phyloP scores from a whole-genome alignment of 768 basidiomycete genomes.

The Terana coerulea region DNA sequence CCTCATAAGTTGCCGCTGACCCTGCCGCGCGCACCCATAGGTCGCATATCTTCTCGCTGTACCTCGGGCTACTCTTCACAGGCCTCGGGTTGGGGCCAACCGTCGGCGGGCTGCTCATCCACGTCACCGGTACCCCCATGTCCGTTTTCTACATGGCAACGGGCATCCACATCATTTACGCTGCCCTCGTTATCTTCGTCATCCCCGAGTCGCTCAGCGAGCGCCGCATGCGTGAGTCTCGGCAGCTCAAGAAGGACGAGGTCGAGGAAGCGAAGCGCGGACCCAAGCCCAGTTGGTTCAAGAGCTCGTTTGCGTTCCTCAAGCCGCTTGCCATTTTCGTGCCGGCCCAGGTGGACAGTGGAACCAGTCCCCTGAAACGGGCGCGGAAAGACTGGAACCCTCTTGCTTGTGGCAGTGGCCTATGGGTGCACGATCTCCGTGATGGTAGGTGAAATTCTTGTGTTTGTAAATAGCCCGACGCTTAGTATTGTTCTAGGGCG shows the following conservation, averaged over 20 bases:
- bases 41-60: slow-evolving; percentile 61
- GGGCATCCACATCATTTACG: slow-evolving; percentile 45
- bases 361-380: slow-evolving; percentile 36
- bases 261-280: slow-evolving; percentile 22
- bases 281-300: slow-evolving; percentile 29
- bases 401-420: slow-evolving; percentile 51
- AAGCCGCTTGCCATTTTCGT: slow-evolving; percentile 66
- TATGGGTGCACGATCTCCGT: slow-evolving; percentile 44
- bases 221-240: slow-evolving; percentile 41
- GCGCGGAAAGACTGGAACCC: slow-evolving; percentile 58
- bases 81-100: slow-evolving; percentile 81
- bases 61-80: slow-evolving; percentile 61
- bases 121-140: slow-evolving; percentile 46
- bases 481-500: slow-evolving; percentile 40
- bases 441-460: slow-evolving; percentile 36
- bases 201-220: slow-evolving; percentile 76
- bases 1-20: slow-evolving; percentile 19
- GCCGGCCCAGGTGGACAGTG: slow-evolving; percentile 33
- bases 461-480: background rate
- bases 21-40: slow-evolving; percentile 35
- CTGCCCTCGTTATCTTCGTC: slow-evolving; percentile 48
- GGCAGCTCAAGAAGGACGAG: slow-evolving; percentile 33
- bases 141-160: slow-evolving; percentile 71
- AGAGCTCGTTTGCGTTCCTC: slow-evolving; percentile 56
- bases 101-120: slow-evolving; percentile 64